Conservation (phyloP, 768 basidiomycete species). For the Termitomyces bulborhizus region DNA sequence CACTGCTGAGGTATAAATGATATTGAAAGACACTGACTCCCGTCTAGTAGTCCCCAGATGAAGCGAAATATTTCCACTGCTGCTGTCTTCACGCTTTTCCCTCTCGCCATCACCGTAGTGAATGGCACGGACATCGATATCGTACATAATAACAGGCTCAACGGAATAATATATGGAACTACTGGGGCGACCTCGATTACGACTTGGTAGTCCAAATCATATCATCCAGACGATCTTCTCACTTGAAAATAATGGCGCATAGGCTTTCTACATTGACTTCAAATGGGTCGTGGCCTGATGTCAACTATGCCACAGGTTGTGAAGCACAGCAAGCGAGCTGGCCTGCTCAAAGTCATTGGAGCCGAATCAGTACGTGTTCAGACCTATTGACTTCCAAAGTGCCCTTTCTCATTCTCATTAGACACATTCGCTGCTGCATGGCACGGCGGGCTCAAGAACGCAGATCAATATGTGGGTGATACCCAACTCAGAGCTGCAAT, state of each 20-base stretch:
- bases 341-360: conserved; percentile 61
- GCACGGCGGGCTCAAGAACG: conserved; percentile 43
- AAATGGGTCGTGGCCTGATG: conserved; percentile 49
- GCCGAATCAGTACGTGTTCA: conserved; percentile 35
- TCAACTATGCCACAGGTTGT: conserved; percentile 63
- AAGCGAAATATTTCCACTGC: conserved; percentile 1
- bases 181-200: conserved; percentile 35
- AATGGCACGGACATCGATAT: conserved; percentile 19
- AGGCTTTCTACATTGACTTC: conserved; percentile 45
- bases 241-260: neutral
- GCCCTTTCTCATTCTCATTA: conserved; percentile 14
- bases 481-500: conserved; percentile 33
- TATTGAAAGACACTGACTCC: neutral
- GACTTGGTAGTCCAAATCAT: conserved; percentile 27
- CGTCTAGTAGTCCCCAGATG: neutral
- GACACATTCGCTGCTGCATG: conserved; percentile 51
- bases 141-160: conserved; percentile 29
- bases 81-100: neutral
- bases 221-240: neutral
- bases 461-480: conserved; percentile 35
- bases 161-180: conserved; percentile 32
- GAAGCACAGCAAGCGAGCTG: conserved; percentile 59
- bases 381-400: neutral
- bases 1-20: conserved; percentile 7
- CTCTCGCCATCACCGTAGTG: neutral